A percentile compares a stretch with the other conserved stretches of the same genome.
Conservation (phyloP, 1,139 yeast genomes). For the Yamadazyma epiphylla region DNA sequence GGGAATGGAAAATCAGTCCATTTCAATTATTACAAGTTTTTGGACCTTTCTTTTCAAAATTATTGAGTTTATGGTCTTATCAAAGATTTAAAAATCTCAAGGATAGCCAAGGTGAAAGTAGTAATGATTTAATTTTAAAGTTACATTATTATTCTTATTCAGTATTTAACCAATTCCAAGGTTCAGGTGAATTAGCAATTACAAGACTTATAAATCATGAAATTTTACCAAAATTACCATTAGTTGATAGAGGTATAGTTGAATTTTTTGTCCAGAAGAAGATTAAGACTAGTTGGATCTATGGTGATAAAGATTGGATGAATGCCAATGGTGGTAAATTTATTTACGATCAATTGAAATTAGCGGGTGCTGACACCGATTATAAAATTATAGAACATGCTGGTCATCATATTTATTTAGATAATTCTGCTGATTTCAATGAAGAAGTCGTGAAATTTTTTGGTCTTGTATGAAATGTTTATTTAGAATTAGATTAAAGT, state of each 20-base stretch:
- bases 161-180: constrained; percentile 42
- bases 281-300: constrained; percentile 32
- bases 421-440: constrained; percentile 35
- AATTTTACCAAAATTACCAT: constrained; percentile 36
- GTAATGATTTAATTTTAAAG: constrained; percentile 26
- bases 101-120: constrained; percentile 12
- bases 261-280: constrained; percentile 23
- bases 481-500: too few relatives aligned
- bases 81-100: constrained; percentile 33
- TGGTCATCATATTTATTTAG: constrained; percentile 42
- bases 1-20: constrained; percentile 40
- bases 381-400: constrained; percentile 30
- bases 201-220: constrained; percentile 40
- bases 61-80: constrained; percentile 42
- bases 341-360: constrained; percentile 23
- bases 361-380: constrained; percentile 14
- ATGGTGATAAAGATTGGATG: constrained; percentile 48
- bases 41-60: constrained; percentile 41
- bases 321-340: constrained; percentile 37
- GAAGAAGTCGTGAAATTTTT: constrained; percentile 25
- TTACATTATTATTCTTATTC: constrained; percentile 42
- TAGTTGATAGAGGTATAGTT: constrained; percentile 39
- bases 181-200: constrained; percentile 45
- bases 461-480: too few relatives aligned
- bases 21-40: constrained; percentile 35